These are phyloP conservation scores for Sphagnum magellanicum DNA, from an alignment of 228 moss, liverwort and hornwort species.

Conservation along the genomic window DNA sequence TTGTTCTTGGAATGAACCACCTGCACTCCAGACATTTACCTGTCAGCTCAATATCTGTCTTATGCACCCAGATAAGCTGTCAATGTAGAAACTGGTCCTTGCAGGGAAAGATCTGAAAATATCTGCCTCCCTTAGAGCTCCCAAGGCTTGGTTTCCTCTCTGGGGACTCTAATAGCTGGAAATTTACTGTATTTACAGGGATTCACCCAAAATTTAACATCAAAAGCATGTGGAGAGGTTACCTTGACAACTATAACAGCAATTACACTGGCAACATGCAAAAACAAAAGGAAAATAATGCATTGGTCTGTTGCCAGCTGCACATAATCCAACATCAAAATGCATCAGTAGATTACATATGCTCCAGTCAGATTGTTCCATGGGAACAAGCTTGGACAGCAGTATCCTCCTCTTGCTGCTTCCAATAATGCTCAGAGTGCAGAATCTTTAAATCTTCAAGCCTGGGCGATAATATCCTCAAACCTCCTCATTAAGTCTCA, in stretches of 20 bases:
- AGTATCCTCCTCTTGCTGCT: not conserved
- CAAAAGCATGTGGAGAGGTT: not conserved
- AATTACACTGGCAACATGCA: slow-evolving; percentile 73
- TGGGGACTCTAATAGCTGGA: too few species aligned
- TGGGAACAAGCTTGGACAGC: not conserved
- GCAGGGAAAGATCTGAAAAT: too few species aligned
- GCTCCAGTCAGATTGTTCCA: not conserved
- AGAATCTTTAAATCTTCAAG: too few species aligned
- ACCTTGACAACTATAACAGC: slow-evolving; percentile 84
- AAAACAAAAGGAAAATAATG: slow-evolving; percentile 74
- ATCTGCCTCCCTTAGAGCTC: too few species aligned
- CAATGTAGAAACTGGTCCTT: not conserved
- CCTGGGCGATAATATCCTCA: too few species aligned
- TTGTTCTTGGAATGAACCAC: slow-evolving; percentile 77
- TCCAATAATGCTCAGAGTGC: too few species aligned
- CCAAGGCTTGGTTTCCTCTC: too few species aligned
- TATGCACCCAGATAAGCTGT: not conserved
- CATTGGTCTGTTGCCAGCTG: slow-evolving; percentile 89
- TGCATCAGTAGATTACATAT: not conserved
- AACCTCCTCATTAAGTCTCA: too few species aligned
- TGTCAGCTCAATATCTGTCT: not conserved
- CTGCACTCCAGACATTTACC: slow-evolving; percentile 27
- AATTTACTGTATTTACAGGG: not conserved
- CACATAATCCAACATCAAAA: slow-evolving; percentile 11
- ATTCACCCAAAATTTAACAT: not conserved